Percentiles rank a stretch among this genome's conserved stretches.
Conservation (phyloP, 176 grass and related monocot genomes). For the Luzula sylvatica region DNA sequence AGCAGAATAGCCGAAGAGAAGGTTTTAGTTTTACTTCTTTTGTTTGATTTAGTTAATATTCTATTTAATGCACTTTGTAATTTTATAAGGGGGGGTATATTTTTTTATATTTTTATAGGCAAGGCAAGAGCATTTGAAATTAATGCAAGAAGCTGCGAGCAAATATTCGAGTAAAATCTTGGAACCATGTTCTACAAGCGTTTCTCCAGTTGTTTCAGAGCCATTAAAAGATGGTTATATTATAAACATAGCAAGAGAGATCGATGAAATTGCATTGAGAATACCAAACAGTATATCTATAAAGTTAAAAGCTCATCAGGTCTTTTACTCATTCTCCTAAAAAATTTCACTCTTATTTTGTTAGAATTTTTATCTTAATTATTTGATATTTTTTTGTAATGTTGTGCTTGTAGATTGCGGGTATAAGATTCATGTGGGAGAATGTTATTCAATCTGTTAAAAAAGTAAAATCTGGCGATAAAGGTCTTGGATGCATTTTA, state of each 20-base stretch:
- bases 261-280: conserved; percentile 69
- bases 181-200: conserved; percentile 13
- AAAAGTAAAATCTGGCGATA: conserved; percentile 83
- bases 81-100: not conserved
- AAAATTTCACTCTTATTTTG: not conserved
- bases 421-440: conserved; percentile 99
- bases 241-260: conserved; percentile 74
- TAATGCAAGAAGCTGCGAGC: conserved; percentile 81
- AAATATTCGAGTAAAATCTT: conserved; percentile 34
- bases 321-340: conserved; percentile 11
- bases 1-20: conserved; percentile 90
- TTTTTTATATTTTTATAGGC: conserved; percentile 45
- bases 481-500: conserved; percentile 97
- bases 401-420: conserved; percentile 45
- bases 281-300: conserved; percentile 87
- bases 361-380: not conserved
- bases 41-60: not conserved
- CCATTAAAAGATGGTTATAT: conserved; percentile 66
- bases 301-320: conserved; percentile 93
- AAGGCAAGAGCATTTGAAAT: conserved; percentile 96
- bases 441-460: conserved; percentile 90
- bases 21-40: conserved; percentile 37
- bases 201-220: conserved; percentile 24
- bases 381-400: conserved; percentile 12
- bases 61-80: not conserved